Percentiles rank a stretch among this genome's conserved stretches.
phyloP scores from a whole-genome alignment of 2,329 filamentous ascomycete genomes.

The Purpureocillium lavendulum region DNA sequence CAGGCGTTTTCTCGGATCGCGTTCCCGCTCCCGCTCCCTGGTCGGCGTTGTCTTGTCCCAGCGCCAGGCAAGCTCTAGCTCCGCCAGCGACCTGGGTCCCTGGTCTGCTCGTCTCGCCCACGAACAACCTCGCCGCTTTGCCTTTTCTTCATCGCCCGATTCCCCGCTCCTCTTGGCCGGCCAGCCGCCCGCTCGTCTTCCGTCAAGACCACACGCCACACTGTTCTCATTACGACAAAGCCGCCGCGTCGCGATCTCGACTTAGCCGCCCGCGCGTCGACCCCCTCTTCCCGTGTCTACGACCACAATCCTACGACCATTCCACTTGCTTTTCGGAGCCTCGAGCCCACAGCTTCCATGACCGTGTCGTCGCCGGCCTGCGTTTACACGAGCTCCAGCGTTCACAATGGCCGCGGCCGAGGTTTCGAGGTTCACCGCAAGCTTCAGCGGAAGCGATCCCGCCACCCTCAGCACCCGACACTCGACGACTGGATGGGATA shows the following conservation, averaged over 20 bases:
- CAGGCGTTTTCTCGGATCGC: background rate
- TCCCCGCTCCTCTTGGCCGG: background rate
- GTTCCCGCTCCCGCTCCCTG: background rate
- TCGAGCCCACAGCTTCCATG: slow-evolving; percentile 38
- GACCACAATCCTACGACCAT: slow-evolving; percentile 1
- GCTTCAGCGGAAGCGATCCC: slow-evolving; percentile 32
- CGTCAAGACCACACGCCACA: too few species aligned
- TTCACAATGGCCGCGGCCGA: slow-evolving; percentile 47
- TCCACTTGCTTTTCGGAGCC: slow-evolving; percentile 6
- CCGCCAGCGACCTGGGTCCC: background rate
- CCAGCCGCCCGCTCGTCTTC: background rate
- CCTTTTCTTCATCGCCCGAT: background rate
- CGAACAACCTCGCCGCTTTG: background rate
- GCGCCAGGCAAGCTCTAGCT: background rate
- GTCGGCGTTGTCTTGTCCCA: slow-evolving; percentile 1
- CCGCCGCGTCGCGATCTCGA: too few species aligned
- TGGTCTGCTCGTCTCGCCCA: background rate
- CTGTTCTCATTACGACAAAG: too few species aligned
- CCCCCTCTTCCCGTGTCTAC: too few species aligned
- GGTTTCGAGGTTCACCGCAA: slow-evolving; percentile 34
- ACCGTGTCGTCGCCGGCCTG: slow-evolving; percentile 33
- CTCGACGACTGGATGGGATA: slow-evolving; percentile 19
- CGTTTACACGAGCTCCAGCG: slow-evolving; percentile 34
- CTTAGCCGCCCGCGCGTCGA: too few species aligned
- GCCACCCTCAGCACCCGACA: slow-evolving; percentile 24